These are phyloP conservation scores for Bassia scoparia DNA, from an alignment of 148 eudicot species.

Conservation along the genomic window DNA sequence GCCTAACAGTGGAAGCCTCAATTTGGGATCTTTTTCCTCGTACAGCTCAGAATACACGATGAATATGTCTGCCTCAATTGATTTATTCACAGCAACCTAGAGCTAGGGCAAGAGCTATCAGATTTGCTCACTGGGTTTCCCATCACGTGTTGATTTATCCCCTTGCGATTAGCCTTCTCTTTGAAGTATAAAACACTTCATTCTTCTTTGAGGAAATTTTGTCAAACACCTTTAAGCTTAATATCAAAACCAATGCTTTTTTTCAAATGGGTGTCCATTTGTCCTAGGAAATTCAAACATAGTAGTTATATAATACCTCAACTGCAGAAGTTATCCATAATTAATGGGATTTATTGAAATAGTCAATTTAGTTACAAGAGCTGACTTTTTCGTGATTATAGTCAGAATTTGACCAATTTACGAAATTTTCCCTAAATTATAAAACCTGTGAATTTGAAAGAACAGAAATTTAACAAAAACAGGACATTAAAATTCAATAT, in stretches of 20 bases:
- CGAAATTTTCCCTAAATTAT: no score
- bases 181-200: constrained; percentile 77
- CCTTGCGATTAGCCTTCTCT: constrained; percentile 34
- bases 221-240: constrained; percentile 10
- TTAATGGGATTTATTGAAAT: not conserved
- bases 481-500: no score
- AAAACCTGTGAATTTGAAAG: no score
- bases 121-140: constrained; percentile 42
- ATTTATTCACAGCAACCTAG: constrained; percentile 31
- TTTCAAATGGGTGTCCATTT: not conserved
- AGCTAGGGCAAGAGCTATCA: constrained; percentile 32
- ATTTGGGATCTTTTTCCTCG: constrained; percentile 58
- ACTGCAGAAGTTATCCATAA: no score
- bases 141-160: constrained; percentile 60
- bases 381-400: no score
- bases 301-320: no score
- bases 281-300: not conserved
- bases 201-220: constrained; percentile 20
- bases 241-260: not conserved
- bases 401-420: no score
- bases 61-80: constrained; percentile 44
- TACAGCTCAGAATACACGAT: constrained; percentile 56
- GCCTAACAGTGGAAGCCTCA: constrained; percentile 53
- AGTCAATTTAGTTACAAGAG: no score
- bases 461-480: not conserved